These are phyloP conservation scores for Solanum piurae DNA, from an alignment of 257 asterid species.

Conservation along the genomic window DNA sequence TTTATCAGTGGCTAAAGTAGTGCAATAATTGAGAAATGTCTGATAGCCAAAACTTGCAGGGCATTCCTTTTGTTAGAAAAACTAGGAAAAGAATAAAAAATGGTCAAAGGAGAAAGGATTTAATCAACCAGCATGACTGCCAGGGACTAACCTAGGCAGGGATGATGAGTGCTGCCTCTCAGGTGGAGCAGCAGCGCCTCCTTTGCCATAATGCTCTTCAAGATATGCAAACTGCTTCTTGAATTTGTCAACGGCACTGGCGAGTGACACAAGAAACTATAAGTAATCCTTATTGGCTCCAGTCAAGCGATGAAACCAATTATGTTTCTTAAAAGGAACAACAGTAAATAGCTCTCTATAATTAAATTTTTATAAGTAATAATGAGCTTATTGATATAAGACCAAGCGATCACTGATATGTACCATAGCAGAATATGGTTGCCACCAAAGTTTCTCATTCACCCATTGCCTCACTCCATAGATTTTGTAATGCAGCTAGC, in stretches of 20 bases:
- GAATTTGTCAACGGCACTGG: constrained; percentile 95
- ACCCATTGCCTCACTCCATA: neutral
- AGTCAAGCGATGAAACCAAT: neutral
- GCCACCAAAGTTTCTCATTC: neutral
- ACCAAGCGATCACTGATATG: neutral
- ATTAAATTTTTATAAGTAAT: neutral
- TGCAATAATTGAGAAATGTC: neutral
- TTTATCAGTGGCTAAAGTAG: neutral
- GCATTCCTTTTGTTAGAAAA: neutral
- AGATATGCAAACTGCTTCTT: constrained; percentile 93
- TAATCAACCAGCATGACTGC: neutral
- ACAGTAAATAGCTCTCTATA: neutral
- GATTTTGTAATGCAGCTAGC: neutral
- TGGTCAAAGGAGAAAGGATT: neutral
- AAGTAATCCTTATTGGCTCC: neutral
- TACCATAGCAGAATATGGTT: neutral
- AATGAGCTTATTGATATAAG: neutral
- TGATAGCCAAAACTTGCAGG: neutral
- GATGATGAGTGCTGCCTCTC: constrained; percentile 98
- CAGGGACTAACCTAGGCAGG: constrained; percentile 52
- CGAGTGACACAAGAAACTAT: neutral
- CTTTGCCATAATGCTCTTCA: constrained; percentile 83
- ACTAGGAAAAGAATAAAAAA: neutral
- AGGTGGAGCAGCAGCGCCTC: constrained; percentile 55
- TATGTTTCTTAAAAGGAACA: neutral